Conservation (phyloP, 768 basidiomycete genomes). For the Lactarius quietus region DNA sequence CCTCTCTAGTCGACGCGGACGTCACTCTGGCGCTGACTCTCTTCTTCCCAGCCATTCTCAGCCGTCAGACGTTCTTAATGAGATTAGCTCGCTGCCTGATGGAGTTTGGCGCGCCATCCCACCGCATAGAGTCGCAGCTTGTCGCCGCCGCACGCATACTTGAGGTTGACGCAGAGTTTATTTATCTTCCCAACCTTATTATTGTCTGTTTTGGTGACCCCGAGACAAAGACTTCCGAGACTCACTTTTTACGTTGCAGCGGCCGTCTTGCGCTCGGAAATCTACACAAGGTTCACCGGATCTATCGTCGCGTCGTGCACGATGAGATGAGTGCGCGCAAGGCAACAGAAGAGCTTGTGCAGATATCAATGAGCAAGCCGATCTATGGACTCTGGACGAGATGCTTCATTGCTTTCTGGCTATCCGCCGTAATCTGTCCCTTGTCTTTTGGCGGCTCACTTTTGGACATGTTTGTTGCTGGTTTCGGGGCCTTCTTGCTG, state of each 20-base stretch:
- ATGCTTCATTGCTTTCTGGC: conserved; percentile 62
- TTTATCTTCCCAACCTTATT: conserved; percentile 76
- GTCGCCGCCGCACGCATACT: conserved; percentile 84
- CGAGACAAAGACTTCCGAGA: conserved; percentile 85
- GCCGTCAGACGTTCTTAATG: conserved; percentile 82
- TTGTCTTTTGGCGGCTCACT: conserved; percentile 82
- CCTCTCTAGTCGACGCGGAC: background rate
- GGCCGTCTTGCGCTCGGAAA: conserved; percentile 79
- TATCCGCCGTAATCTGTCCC: conserved; percentile 78
- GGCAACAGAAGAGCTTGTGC: conserved; percentile 61
- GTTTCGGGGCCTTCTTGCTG: conserved; percentile 61
- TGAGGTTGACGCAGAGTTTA: conserved; percentile 88
- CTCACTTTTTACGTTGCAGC: conserved; percentile 79
- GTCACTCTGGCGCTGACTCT: background rate
- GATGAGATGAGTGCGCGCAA: conserved; percentile 84
- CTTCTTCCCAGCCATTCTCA: conserved; percentile 62
- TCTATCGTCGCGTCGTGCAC: conserved; percentile 87
- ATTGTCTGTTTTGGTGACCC: conserved; percentile 89
- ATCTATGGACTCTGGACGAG: conserved; percentile 61
- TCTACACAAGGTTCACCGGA: conserved; percentile 76
- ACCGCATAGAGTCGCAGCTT: conserved; percentile 91
- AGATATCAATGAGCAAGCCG: conserved; percentile 59
- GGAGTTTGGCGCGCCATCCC: conserved; percentile 90
- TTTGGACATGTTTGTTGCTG: conserved; percentile 83
- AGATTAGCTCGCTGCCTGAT: conserved; percentile 84